These are phyloP conservation scores for Lichtheimia ramosa DNA, from an alignment of 371 early-diverging fungal species.

Conservation along the genomic window DNA sequence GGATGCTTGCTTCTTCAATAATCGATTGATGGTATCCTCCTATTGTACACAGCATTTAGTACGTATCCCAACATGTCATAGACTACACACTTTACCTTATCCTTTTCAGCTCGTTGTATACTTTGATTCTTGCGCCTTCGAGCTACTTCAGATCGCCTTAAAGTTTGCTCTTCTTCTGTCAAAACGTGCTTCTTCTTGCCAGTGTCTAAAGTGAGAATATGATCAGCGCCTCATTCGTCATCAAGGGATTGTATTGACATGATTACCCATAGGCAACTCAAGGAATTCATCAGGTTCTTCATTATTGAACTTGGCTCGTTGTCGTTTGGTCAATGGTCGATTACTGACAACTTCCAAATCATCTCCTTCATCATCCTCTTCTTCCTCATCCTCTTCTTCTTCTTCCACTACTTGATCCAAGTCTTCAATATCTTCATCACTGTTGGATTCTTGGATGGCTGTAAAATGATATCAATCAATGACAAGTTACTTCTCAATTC, in stretches of 20 bases:
- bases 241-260: no score
- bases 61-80: background rate
- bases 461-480: background rate
- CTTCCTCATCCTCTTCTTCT: background rate
- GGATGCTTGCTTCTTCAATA: constrained; percentile 75
- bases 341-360: constrained; percentile 47
- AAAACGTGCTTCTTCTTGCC: constrained; percentile 54
- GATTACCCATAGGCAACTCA: constrained; percentile 66
- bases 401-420: constrained; percentile 20
- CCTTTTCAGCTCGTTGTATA: constrained; percentile 74
- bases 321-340: constrained; percentile 69
- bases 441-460: constrained; percentile 6
- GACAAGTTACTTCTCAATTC: background rate
- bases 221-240: background rate
- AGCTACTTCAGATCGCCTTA: constrained; percentile 72
- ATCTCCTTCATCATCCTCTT: constrained; percentile 30
- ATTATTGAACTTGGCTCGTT: constrained; percentile 63
- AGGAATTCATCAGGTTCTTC: constrained; percentile 58
- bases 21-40: constrained; percentile 72
- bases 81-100: constrained; percentile 48
- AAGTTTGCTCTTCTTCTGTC: constrained; percentile 69
- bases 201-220: background rate
- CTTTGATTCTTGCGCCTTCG: constrained; percentile 78
- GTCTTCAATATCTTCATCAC: constrained; percentile 36
- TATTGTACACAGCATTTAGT: constrained; percentile 10